phyloP scores from a whole-genome alignment of 202 grass and related monocot species.

The Eragrostis tef region DNA sequence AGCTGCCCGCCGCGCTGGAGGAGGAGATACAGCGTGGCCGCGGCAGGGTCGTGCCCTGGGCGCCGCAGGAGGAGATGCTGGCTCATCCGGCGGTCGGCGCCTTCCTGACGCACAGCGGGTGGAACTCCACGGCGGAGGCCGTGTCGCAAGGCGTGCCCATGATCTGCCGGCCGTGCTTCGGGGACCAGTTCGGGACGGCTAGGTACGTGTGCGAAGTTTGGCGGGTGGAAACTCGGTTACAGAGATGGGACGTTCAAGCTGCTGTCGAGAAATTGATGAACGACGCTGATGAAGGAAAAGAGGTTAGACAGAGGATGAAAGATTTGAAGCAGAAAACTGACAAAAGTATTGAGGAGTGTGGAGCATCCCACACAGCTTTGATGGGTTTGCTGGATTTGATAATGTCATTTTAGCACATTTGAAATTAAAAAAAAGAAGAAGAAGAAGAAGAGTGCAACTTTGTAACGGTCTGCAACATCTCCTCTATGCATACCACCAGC shows the following conservation, averaged over 20 bases:
- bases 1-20: neutral
- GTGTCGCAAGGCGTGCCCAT: neutral
- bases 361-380: neutral
- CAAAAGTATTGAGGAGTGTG: neutral
- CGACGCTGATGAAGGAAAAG: neutral
- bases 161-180: neutral
- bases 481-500: no score
- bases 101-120: slow-evolving; percentile 46
- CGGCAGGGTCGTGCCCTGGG: neutral
- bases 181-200: neutral
- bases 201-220: neutral
- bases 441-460: no score
- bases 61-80: neutral
- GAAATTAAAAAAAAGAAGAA: no score
- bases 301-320: neutral
- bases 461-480: no score
- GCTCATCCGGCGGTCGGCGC: neutral
- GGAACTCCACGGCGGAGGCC: slow-evolving; percentile 44
- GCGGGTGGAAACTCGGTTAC: neutral
- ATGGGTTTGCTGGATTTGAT: neutral
- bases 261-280: neutral
- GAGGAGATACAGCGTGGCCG: neutral
- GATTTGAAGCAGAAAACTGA: neutral
- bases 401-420: neutral
- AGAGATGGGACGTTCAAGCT: neutral